Base-by-base conservation (phyloP, 164 flowering plant species). In the Aristolochia contorta region DNA sequence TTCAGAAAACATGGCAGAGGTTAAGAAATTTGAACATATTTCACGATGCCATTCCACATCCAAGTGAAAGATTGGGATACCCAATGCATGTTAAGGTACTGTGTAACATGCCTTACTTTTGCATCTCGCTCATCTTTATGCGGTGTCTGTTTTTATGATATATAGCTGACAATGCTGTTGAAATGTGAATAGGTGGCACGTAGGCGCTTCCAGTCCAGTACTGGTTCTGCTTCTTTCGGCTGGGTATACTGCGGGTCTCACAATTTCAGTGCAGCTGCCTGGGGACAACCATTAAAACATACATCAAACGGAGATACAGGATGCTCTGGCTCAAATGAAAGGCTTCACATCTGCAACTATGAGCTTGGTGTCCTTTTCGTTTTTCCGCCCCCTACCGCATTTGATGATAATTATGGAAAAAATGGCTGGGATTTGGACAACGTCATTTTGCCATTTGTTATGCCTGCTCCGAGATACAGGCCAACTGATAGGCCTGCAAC, bases 171-270 rank as follows among this genome's bases (percentile, higher is more conserved):
- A 10, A 10, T 3, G 43, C 12, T 37, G 43, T 37, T 37, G 43
- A 8, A 33, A 56, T 56, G 57, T 37, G 22, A 60, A 53, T 82
- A 88, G 97, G 97, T 91, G 56, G 96, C 87, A 37, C 74, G 80
- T 63, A 83, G 96, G 68, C 85, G 94, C 56, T 91, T 88, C 67
- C 66, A 71, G 61, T 79, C 84, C 2, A 79, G 69, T 64, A 67
- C 60, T 18, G 75, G 68, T 59, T 56, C 73, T 63, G 71, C 84
- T 25, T 77, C 96, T 20, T 79, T 76, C 69, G 97, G 97, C 23
- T 91, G 97, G 97, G 85, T 91, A 54, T 88, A 88, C 68, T 78
- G 84, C 77, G 97, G 97, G 15, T 91, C 97, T 24, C 97, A 91
- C 70, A 91, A 91, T 71, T 82, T 91, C 71, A 91, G 97, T 64